These are phyloP conservation scores for Crataegus laevigata DNA, from an alignment of 306 rosid genomes.

Conservation along the genomic window DNA sequence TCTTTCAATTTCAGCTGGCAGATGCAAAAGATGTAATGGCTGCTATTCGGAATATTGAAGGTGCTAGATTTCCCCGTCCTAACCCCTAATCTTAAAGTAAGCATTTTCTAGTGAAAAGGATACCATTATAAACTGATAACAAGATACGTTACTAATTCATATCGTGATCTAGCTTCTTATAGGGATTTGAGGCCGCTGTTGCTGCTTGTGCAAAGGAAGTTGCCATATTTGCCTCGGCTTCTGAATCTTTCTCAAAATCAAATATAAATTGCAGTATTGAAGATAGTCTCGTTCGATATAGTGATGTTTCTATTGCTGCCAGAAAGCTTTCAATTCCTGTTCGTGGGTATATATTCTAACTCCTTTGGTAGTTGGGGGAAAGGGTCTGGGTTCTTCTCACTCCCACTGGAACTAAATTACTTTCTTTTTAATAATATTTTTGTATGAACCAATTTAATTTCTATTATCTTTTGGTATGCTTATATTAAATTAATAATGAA, in stretches of 20 bases:
- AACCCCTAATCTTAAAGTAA: constrained; percentile 81
- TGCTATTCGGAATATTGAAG: constrained; percentile 54
- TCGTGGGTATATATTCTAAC: constrained; percentile 57
- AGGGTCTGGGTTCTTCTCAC: neutral
- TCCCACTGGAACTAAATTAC: neutral
- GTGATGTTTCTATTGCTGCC: constrained; percentile 64
- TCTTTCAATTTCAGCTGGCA: constrained; percentile 48
- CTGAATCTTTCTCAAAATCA: constrained; percentile 80
- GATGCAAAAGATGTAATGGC: constrained; percentile 87
- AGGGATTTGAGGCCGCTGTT: constrained; percentile 93
- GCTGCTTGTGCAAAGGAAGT: constrained; percentile 93
- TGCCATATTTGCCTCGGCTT: constrained; percentile 87
- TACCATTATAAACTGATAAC: neutral
- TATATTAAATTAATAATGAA: too few species aligned
- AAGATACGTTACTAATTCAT: constrained; percentile 4
- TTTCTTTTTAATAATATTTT: neutral
- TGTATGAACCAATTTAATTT: too few species aligned
- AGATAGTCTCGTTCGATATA: constrained; percentile 66
- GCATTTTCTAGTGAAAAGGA: constrained; percentile 13
- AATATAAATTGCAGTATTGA: constrained; percentile 76
- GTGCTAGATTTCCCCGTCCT: constrained; percentile 79
- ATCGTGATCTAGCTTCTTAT: constrained; percentile 6
- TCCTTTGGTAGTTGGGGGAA: neutral
- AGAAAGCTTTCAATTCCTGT: constrained; percentile 60
- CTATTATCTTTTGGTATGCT: too few species aligned